Conservation (phyloP, 106 monocot species). For the Apostasia shenzhenica region DNA sequence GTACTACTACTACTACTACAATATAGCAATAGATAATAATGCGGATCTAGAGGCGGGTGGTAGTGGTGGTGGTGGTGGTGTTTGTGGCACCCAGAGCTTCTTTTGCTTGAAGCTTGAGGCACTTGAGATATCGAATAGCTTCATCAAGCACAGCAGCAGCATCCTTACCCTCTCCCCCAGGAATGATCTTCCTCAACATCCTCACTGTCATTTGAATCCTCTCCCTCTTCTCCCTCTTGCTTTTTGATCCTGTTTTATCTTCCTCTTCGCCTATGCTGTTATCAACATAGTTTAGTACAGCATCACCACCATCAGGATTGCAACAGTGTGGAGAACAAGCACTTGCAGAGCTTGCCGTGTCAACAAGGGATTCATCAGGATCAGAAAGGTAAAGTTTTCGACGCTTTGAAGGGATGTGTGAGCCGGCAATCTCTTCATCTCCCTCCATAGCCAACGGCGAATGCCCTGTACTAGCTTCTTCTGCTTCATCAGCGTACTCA, state of each 20-base stretch:
- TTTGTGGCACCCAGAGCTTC: constrained; percentile 14
- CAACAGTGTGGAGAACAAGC: background rate
- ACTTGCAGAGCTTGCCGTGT: constrained; percentile 58
- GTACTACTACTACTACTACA: background rate
- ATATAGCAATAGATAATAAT: background rate
- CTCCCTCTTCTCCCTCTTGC: constrained; percentile 31
- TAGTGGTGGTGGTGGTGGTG: background rate
- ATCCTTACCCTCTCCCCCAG: constrained; percentile 54
- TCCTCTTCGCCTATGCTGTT: constrained; percentile 7
- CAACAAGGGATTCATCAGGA: constrained; percentile 32
- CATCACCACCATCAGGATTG: constrained; percentile 8
- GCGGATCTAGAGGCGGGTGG: no score
- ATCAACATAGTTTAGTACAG: constrained; percentile 24
- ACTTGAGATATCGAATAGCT: constrained; percentile 64
- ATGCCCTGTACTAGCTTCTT: constrained; percentile 49
- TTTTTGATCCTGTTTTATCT: background rate
- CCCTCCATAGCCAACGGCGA: constrained; percentile 14
- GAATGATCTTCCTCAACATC: constrained; percentile 47
- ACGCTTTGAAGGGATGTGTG: constrained; percentile 34
- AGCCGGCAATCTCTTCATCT: constrained; percentile 15
- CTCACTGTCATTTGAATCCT: constrained; percentile 50
- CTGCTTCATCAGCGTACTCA: constrained; percentile 35
- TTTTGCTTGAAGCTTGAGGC: constrained; percentile 45
- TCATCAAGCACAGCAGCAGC: constrained; percentile 52
- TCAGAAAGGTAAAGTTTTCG: constrained; percentile 19